Conservation (phyloP, 2,329 filamentous ascomycete species). For the Xylariaceae sp. region DNA sequence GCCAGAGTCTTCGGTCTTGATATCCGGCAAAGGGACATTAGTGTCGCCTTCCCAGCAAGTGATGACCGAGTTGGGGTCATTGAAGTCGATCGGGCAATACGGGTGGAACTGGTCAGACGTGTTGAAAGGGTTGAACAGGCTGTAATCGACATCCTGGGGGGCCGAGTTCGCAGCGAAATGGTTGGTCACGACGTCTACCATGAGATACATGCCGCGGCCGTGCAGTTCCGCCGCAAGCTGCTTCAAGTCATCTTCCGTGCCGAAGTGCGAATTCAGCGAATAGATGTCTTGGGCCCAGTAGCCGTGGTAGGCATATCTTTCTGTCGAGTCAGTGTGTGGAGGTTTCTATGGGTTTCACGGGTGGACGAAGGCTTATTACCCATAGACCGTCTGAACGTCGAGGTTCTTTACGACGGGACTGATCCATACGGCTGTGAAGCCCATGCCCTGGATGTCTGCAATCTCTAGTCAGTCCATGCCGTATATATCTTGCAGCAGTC, state of each 20-base stretch:
- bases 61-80: constrained; percentile 39
- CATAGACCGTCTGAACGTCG: constrained; percentile 39
- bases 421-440: constrained; percentile 43
- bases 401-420: constrained; percentile 43
- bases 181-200: constrained; percentile 58
- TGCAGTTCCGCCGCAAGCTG: constrained; percentile 49
- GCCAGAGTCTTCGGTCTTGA: constrained; percentile 41
- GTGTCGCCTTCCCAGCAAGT: constrained; percentile 50
- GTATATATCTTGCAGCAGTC: background rate
- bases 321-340: background rate
- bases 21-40: constrained; percentile 43
- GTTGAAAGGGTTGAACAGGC: constrained; percentile 52
- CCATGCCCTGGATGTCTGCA: constrained; percentile 43
- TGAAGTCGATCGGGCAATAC: constrained; percentile 51
- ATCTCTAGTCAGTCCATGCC: background rate
- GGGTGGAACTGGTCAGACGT: constrained; percentile 51
- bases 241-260: constrained; percentile 51
- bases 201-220: constrained; percentile 54
- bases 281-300: constrained; percentile 53
- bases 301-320: constrained; percentile 42
- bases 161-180: constrained; percentile 50
- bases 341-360: background rate
- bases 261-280: constrained; percentile 57
- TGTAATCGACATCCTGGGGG: constrained; percentile 49
- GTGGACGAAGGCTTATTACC: constrained; percentile 25